Evolutionary conservation across 352 stramenopile genomes (phyloP).

Genomic region (Phytophthora idaei): DNA sequence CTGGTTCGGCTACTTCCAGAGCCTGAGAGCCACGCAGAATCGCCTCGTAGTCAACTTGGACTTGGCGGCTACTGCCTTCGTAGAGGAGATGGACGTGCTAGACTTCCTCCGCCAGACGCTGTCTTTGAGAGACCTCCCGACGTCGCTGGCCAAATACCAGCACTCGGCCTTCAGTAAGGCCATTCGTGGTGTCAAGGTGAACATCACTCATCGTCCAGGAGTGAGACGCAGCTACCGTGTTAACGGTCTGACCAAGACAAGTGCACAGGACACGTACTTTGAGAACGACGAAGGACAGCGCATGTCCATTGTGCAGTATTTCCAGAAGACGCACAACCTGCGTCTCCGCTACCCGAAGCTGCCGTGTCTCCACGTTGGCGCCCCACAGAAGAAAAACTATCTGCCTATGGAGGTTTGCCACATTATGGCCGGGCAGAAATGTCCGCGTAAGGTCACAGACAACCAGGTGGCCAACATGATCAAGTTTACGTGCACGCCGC

Average conservation of each 20-base stretch:
- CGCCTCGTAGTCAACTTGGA: slow-evolving; percentile 74
- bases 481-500: slow-evolving; percentile 59
- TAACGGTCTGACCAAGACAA: slow-evolving; percentile 57
- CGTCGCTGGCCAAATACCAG: slow-evolving; percentile 47
- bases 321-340: slow-evolving; percentile 54
- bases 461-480: slow-evolving; percentile 89
- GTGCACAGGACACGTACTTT: slow-evolving; percentile 59
- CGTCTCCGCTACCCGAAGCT: slow-evolving; percentile 70
- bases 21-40: slow-evolving; percentile 68
- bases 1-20: slow-evolving; percentile 83
- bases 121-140: slow-evolving; percentile 34
- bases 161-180: slow-evolving; percentile 57
- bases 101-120: slow-evolving; percentile 53
- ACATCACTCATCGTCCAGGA: slow-evolving; percentile 65
- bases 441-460: slow-evolving; percentile 77
- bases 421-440: slow-evolving; percentile 75
- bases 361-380: slow-evolving; percentile 82
- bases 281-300: slow-evolving; percentile 57
- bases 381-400: slow-evolving; percentile 76
- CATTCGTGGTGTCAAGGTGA: slow-evolving; percentile 68
- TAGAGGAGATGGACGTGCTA: slow-evolving; percentile 60
- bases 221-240: slow-evolving; percentile 67
- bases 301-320: slow-evolving; percentile 67
- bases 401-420: slow-evolving; percentile 85
- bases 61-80: slow-evolving; percentile 73